Percentiles rank a stretch among this genome's conserved stretches.
These are phyloP conservation scores for Saturnispora gosingensis DNA, from an alignment of 805 yeast genomes.

Conservation along the genomic window DNA sequence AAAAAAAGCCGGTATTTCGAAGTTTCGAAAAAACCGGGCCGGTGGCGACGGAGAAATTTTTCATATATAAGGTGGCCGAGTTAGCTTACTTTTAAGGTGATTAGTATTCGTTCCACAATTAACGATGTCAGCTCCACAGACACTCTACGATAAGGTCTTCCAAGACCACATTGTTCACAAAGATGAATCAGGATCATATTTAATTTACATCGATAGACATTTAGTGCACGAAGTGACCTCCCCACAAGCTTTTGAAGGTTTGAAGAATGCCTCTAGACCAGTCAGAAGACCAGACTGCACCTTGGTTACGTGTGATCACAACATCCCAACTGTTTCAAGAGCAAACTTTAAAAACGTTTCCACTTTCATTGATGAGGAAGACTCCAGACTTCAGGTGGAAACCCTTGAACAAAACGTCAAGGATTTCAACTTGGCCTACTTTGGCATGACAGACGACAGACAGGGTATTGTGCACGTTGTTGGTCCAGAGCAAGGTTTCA, in stretches of 20 bases:
- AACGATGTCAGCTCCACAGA: conserved; percentile 38
- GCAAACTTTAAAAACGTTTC: conserved; percentile 60
- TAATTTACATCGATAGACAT: conserved; percentile 92
- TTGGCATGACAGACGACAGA: conserved; percentile 89
- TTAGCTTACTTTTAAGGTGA: background rate
- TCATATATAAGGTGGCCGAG: background rate
- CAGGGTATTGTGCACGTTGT: conserved; percentile 98
- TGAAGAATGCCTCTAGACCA: conserved; percentile 73
- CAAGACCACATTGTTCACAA: conserved; percentile 88
- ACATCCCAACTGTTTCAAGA: conserved; percentile 93
- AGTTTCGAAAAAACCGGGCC: background rate
- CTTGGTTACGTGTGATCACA: conserved; percentile 92
- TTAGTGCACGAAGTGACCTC: conserved; percentile 97
- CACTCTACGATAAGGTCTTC: conserved; percentile 94
- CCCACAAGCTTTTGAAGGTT: conserved; percentile 98
- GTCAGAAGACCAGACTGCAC: conserved; percentile 93
- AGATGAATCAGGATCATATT: conserved; percentile 78
- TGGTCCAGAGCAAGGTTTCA: conserved; percentile 99
- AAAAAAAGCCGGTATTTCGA: background rate
- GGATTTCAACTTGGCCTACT: conserved; percentile 81
- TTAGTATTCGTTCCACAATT: background rate
- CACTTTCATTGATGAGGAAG: conserved; percentile 80
- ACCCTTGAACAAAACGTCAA: conserved; percentile 90
- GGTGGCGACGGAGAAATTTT: conserved; percentile 1
- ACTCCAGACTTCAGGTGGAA: conserved; percentile 84